These are phyloP conservation scores for Fonsecaea nubica DNA, from an alignment of 2,329 filamentous ascomycete genomes.

Conservation along the genomic window DNA sequence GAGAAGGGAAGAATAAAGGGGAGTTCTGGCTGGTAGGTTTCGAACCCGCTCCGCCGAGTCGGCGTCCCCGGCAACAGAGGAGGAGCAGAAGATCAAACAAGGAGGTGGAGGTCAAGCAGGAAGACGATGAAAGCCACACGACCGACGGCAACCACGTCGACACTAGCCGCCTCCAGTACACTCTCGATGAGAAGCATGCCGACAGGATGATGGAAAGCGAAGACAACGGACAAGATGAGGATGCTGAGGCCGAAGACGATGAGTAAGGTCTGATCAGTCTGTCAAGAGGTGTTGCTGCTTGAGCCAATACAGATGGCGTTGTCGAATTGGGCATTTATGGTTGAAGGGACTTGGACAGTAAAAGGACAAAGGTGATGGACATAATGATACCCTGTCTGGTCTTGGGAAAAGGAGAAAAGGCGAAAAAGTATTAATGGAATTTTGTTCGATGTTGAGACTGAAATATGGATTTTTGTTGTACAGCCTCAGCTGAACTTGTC, in stretches of 20 bases:
- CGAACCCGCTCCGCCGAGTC: slow-evolving; percentile 17
- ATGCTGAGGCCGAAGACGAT: slow-evolving; percentile 28
- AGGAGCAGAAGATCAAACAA: slow-evolving; percentile 19
- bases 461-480: background rate
- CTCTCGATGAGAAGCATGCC: slow-evolving; percentile 3
- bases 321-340: background rate
- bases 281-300: background rate
- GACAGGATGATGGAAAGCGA: slow-evolving; percentile 4
- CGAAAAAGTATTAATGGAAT: background rate
- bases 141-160: slow-evolving; percentile 10
- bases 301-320: background rate
- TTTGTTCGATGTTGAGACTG: background rate
- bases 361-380: slow-evolving; percentile 22
- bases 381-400: slow-evolving; percentile 30
- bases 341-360: background rate
- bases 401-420: slow-evolving; percentile 9
- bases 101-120: slow-evolving; percentile 24
- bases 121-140: slow-evolving; percentile 5
- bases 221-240: slow-evolving; percentile 19
- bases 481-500: background rate
- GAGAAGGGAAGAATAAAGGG: slow-evolving; percentile 26
- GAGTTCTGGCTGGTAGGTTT: slow-evolving; percentile 31
- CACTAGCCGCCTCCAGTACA: slow-evolving; percentile 1
- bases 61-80: slow-evolving; percentile 12
- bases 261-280: background rate